Evolutionary conservation across 768 basidiomycete genomes (phyloP).

Genomic region (Sporobolomyces phaffii): DNA sequence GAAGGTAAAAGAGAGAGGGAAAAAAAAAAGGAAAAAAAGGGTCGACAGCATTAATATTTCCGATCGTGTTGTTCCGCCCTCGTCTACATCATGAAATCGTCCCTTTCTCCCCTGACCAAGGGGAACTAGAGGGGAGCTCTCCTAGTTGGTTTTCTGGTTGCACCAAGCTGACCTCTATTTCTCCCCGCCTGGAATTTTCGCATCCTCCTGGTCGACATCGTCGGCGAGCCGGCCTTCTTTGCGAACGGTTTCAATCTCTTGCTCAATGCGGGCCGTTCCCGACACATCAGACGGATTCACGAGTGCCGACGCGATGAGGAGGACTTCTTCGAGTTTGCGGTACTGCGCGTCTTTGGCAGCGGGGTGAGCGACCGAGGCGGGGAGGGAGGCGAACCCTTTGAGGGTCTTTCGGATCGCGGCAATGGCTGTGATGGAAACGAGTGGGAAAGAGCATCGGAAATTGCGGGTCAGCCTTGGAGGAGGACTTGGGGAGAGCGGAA

Average conservation of each 20-base stretch:
- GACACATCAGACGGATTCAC: constrained; percentile 28
- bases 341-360: constrained; percentile 21
- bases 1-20: no score
- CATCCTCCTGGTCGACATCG: no score
- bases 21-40: no score
- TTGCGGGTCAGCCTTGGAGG: background rate
- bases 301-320: constrained; percentile 32
- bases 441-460: background rate
- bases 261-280: constrained; percentile 3
- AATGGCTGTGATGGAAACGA: background rate
- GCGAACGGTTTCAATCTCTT: constrained; percentile 18
- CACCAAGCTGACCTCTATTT: no score
- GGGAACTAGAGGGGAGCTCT: no score
- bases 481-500: background rate
- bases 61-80: no score
- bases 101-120: no score
- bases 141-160: no score
- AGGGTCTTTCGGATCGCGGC: constrained; percentile 1
- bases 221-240: constrained; percentile 28
- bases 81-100: no score
- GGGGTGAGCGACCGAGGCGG: background rate
- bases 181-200: no score
- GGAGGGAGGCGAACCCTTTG: background rate
- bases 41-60: no score
- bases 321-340: constrained; percentile 31